phyloP scores from a whole-genome alignment of 2,329 filamentous ascomycete genomes.

The Colletotrichum destructivum region DNA sequence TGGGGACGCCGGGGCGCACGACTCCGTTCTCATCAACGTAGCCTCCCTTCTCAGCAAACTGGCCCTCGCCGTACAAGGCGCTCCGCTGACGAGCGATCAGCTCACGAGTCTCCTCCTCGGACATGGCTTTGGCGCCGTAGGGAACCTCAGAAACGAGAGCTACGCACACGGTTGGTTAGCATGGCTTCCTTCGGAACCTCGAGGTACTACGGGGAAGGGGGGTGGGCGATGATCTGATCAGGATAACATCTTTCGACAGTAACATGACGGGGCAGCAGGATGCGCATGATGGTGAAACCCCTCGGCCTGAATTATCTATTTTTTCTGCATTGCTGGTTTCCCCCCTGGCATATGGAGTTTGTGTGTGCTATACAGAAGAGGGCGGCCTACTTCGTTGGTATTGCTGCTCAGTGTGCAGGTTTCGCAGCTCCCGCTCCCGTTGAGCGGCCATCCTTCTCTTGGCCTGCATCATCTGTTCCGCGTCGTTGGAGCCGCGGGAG shows the following conservation, averaged over 20 bases:
- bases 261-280: constrained; percentile 43
- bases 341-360: constrained; percentile 57
- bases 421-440: constrained; percentile 98
- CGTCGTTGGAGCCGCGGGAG: constrained; percentile 87
- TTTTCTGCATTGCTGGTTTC: constrained; percentile 50
- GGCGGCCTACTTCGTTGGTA: constrained; percentile 98
- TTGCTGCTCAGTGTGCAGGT: constrained; percentile 99
- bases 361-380: constrained; percentile 80
- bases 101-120: constrained; percentile 95
- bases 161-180: constrained; percentile 42
- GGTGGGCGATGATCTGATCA: constrained; percentile 38
- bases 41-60: constrained; percentile 76
- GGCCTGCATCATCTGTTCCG: constrained; percentile 98
- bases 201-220: constrained; percentile 39
- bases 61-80: constrained; percentile 87
- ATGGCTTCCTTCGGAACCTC: constrained; percentile 32
- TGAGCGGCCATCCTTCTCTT: constrained; percentile 99
- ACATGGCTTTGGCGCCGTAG: constrained; percentile 82
- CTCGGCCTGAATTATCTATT: constrained; percentile 53
- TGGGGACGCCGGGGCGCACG: constrained; percentile 76
- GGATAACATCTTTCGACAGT: constrained; percentile 42
- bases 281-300: constrained; percentile 42
- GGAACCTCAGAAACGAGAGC: constrained; percentile 44
- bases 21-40: constrained; percentile 79
- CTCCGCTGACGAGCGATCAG: constrained; percentile 96